A percentile compares a stretch with the other conserved stretches of the same genome.
Evolutionary conservation across 768 basidiomycete species (phyloP).

Genomic region (Lentinula sp.): DNA sequence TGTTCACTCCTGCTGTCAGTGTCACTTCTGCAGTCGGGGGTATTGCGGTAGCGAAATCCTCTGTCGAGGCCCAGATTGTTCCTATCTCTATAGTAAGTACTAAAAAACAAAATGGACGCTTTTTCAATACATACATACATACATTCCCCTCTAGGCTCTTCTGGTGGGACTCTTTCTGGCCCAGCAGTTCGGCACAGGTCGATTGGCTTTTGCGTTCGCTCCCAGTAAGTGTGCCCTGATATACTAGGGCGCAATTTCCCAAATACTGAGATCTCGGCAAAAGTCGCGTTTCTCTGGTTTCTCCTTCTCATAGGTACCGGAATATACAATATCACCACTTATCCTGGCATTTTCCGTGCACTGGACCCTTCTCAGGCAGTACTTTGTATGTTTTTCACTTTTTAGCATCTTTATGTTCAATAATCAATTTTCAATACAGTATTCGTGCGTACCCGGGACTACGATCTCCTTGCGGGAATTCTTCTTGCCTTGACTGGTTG

Average conservation of each 20-base stretch:
- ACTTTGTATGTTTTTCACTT: conserved; percentile 34
- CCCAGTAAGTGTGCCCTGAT: conserved; percentile 33
- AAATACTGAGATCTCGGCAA: neutral
- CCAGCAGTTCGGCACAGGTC: conserved; percentile 55
- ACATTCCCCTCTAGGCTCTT: conserved; percentile 32
- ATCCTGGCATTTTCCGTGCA: conserved; percentile 58
- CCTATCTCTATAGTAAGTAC: conserved; percentile 51
- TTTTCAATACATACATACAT: neutral
- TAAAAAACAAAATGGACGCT: neutral
- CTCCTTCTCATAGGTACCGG: conserved; percentile 44
- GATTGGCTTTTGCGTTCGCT: conserved; percentile 46
- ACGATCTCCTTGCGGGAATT: conserved; percentile 56
- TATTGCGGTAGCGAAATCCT: conserved; percentile 55
- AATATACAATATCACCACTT: conserved; percentile 47
- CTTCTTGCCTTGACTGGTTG: conserved; percentile 65
- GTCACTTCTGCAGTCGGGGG: conserved; percentile 65
- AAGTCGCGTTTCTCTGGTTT: conserved; percentile 56
- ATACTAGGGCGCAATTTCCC: no score
- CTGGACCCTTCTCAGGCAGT: conserved; percentile 64
- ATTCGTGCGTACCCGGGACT: conserved; percentile 60
- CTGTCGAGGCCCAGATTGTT: conserved; percentile 39
- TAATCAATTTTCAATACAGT: conserved; percentile 23
- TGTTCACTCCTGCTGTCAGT: conserved; percentile 65
- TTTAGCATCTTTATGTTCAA: neutral
- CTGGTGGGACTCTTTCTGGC: conserved; percentile 50